Base-by-base conservation (phyloP, 441 rosid species). In the Flueggea neowawraea region DNA sequence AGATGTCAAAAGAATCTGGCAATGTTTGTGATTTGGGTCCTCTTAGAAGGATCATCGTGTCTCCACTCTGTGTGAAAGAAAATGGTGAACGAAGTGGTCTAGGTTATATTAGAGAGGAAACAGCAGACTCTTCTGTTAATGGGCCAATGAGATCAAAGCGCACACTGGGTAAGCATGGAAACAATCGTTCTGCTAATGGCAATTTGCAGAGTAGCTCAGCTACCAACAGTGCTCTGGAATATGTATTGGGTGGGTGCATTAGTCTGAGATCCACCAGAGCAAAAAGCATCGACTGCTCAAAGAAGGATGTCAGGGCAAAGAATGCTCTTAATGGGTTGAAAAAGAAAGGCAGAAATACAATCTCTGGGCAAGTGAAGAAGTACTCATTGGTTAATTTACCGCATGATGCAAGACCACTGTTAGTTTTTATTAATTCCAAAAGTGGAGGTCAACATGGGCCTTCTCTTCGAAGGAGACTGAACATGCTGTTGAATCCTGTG, bases 381-480 rank as follows among this genome's bases (percentile, higher is more conserved):
- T 78, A 69, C 67, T 47, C 33, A 43, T 69, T 85, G 65, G 79
- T 75, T 57, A 86, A 85, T 61, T 65, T 79, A 63, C 82, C 86
- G 39, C 73, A 74, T 12, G 86, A 79, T 67, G 82, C 79, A 47
- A 80, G 85, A 65, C 92, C 92, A 12, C 83, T 86, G 55, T 72
- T 86, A 69, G 92, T 86, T 53, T 84, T 86, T 62, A 80, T 86
- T 31, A 86, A 86, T 69, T 81, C 87, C 63, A 84, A 80, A 75
- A 86, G 92, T 13, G 92, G 92, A 45, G 92, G 87, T 57, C 89
- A 78, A 66, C 82, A 70, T 43, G 92, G 89, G 68, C 82, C 82
- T 62, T 78, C 72, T 69, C 85, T 86, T 43, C 84, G 79, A 33
- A 77, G 86, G 75, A 81, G 84, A 68, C 76, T 86, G 50, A 84